Base-by-base conservation (phyloP, 2,329 filamentous ascomycete species). In the Ceratocystis variospora region DNA sequence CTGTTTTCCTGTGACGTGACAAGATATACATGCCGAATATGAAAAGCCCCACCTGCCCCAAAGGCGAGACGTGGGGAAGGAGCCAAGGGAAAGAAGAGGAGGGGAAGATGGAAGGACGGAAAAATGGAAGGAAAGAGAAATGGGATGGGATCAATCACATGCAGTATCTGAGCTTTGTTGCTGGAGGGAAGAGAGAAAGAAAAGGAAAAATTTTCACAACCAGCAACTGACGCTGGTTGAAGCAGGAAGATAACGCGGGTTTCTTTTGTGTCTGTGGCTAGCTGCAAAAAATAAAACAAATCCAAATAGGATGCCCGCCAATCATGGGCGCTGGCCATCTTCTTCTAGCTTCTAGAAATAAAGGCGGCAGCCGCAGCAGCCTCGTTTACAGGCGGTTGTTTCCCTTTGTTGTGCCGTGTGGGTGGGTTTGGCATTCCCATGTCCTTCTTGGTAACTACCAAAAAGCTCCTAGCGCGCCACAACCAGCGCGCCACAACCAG, bases 1-100 rank as follows among this genome's bases (percentile, higher is more conserved):
- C 46, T n/a, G 46, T 22, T 50, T 22, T 55, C 19, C n/a, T 22
- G 46, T 50, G n/a, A 50, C 46, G 46, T 50, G 46, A 50, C 46
- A 50, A 50, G 19, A 50, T 10, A 50, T 25, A 10, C 33, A 37
- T 37, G 33, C 17, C 12, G 33, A 33, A 59, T 33, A 17, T 33
- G 33, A 59, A 10, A 22, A 50, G n/a, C 46, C 46, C 46, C 46
- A 50, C 46, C 46, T 19, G n/a, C 46, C 15, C 46, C 46, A 50
- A 50, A 50, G 19, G 7, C 22, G 46, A 50, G 46, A 50, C 19
- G 46, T 50, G 46, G 46, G 41, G 31, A 62, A 62, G 41, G 25
- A 62, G 59, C 59, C 59, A 62, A 25, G 59, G 15, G 5, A 62
- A 41, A 62, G 22, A 28, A 31, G 55, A 31, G 59, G 44, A 50